Evolutionary conservation across 306 rosid species (phyloP), one percentile per base, ranked within the genome.

Genomic region (Ormosia semicastrata): DNA sequence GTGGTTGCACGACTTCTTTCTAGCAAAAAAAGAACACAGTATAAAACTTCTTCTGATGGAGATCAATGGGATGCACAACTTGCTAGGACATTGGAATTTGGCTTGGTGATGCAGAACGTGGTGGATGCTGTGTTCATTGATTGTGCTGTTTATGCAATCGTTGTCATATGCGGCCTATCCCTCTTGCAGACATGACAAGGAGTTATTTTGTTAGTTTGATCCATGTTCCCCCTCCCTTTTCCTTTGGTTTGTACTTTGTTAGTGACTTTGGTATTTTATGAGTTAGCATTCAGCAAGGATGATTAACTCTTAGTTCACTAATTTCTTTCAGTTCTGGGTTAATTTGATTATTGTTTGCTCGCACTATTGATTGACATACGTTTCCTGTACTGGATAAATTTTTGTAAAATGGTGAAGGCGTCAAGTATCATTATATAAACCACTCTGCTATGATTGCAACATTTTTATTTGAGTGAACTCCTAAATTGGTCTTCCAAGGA

Each of bases 61-160:
- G 71, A 75, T 67, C 85, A 83, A 32, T 91, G 81, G 88, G 73
- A 74, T 15, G 59, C 64, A 3, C 88, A 78, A n/a, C 83, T 91
- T 52, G 89, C 92, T 2, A 85, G 37, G 56, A 65, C 77, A 67
- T 71, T 91, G 76, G 94, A 89, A 79, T 41, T 80, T 18, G 91
- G 89, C 3, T 12, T 89, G 70, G 69, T 90, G 86, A 17, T 85
- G 68, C 79, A 73, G 82, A 93, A 78, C 66, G 87, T 82, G 56
- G 59, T 86, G 78, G 90, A 91, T 87, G 94, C 99, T 11, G 41
- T 93, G 47, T 87, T 93, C 86, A 93, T 91, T 84, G 97, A 89
- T 83, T 90, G 85, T 79, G 88, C 93, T 76, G 85, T 91, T 12
- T 95, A 89, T 85, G 88, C 94, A 18, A 49, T 89, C 5, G 81